Conservation (phyloP, 2,329 filamentous ascomycete species). For the Leptosphaerulina australis region DNA sequence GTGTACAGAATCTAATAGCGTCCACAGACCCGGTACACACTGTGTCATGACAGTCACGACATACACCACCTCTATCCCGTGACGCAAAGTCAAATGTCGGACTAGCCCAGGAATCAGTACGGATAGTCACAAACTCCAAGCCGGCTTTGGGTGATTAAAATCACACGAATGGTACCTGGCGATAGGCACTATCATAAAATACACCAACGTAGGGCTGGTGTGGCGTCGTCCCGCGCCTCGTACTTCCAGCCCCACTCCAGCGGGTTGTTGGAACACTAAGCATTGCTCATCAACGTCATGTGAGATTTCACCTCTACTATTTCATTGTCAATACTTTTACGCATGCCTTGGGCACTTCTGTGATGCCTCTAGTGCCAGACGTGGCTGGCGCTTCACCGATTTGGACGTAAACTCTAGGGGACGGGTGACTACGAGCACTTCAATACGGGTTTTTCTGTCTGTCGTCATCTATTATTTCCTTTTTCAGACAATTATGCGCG, state of each 20-base stretch:
- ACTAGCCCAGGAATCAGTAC: too few species aligned
- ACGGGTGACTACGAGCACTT: not conserved
- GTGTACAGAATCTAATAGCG: too few species aligned
- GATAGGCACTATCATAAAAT: not conserved
- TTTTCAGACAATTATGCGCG: not conserved
- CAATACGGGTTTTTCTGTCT: not conserved
- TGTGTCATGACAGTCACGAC: too few species aligned
- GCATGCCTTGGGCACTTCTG: not conserved
- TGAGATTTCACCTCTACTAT: not conserved
- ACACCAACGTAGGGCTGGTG: slow-evolving; percentile 1
- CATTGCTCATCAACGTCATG: slow-evolving; percentile 11
- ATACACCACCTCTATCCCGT: too few species aligned
- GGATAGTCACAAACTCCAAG: too few species aligned
- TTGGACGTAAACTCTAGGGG: too few species aligned
- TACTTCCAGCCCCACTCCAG: not conserved
- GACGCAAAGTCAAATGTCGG: too few species aligned
- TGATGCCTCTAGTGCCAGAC: not conserved
- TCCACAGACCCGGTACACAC: too few species aligned
- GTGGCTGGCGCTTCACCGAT: not conserved
- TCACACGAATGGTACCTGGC: too few species aligned
- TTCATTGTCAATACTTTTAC: not conserved
- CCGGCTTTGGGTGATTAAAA: too few species aligned
- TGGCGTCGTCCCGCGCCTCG: slow-evolving; percentile 2
- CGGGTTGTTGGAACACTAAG: slow-evolving; percentile 8
- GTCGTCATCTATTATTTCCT: not conserved